phyloP scores from a whole-genome alignment of 2,329 filamentous ascomycete genomes.

The Fonsecaea monophora region DNA sequence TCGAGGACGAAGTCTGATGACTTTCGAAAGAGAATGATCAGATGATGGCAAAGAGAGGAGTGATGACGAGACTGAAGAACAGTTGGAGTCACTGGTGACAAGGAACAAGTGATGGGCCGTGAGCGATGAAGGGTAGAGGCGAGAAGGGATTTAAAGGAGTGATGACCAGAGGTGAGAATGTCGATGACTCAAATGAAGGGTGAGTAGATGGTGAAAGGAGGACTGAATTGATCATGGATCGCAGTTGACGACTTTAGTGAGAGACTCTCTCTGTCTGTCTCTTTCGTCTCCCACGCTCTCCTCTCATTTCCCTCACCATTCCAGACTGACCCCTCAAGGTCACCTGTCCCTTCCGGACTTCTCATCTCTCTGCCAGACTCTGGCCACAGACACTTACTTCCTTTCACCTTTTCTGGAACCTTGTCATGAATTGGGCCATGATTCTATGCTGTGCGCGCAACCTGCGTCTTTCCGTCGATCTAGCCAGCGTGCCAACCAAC shows the following conservation, averaged over 20 bases:
- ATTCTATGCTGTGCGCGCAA: constrained; percentile 7
- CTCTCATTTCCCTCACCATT: not conserved
- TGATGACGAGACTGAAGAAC: not conserved
- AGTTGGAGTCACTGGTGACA: not conserved
- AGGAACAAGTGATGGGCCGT: constrained; percentile 9
- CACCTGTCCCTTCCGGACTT: not conserved
- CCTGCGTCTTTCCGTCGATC: constrained; percentile 6
- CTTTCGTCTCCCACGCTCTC: not conserved
- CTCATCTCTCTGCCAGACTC: constrained; percentile 1
- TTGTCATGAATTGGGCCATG: constrained; percentile 10
- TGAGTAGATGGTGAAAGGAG: not conserved
- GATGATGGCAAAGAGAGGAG: constrained; percentile 3
- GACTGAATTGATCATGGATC: not conserved
- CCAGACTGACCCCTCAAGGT: not conserved
- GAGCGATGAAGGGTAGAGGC: constrained; percentile 12
- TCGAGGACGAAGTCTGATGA: not conserved
- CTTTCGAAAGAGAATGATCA: constrained; percentile 1
- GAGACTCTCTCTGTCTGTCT: not conserved
- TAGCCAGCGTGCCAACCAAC: not conserved
- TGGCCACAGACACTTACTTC: not conserved
- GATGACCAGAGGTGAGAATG: constrained; percentile 15
- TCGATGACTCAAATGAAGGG: constrained; percentile 11
- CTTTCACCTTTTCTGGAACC: constrained; percentile 18
- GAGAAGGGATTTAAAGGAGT: constrained; percentile 12
- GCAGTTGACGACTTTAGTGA: constrained; percentile 1